Evolutionary conservation across 306 rosid genomes (phyloP).

Genomic region (Datisca glomerata): DNA sequence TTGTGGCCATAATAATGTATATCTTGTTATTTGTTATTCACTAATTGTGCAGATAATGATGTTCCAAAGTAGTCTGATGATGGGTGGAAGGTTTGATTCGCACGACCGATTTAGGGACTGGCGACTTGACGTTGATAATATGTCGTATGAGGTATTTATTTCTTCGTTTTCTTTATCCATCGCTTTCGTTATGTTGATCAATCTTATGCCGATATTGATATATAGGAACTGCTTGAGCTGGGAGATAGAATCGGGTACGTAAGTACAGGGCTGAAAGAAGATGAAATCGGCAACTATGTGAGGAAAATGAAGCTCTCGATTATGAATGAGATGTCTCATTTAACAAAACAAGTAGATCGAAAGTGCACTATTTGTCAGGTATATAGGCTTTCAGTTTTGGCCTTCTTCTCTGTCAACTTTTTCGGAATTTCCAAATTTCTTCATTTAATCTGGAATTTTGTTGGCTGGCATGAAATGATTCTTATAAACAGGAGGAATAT

Average conservation of each 20-base stretch:
- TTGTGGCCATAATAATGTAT: background rate
- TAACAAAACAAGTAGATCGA: slow-evolving; percentile 32
- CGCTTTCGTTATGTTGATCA: slow-evolving; percentile 1
- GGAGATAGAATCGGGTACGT: slow-evolving; percentile 88
- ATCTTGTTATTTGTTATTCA: background rate
- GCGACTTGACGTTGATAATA: slow-evolving; percentile 91
- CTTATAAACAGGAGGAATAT: slow-evolving; percentile 71
- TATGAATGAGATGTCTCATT: slow-evolving; percentile 29
- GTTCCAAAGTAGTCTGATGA: slow-evolving; percentile 55
- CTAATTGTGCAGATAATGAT: slow-evolving; percentile 60
- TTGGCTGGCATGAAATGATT: too few relatives aligned
- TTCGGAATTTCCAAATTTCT: background rate
- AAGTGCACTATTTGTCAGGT: slow-evolving; percentile 95
- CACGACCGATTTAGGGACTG: slow-evolving; percentile 67
- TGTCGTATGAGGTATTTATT: slow-evolving; percentile 73
- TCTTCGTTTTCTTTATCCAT: background rate
- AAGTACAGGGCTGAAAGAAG: slow-evolving; percentile 79
- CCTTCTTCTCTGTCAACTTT: too few relatives aligned
- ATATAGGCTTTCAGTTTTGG: too few relatives aligned
- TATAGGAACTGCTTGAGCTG: slow-evolving; percentile 77
- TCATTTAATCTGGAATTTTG: background rate
- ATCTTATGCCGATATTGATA: background rate
- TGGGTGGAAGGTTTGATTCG: slow-evolving; percentile 55
- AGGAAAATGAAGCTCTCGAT: slow-evolving; percentile 36
- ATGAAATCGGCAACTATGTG: slow-evolving; percentile 49